Evolutionary conservation across 257 asterid genomes (phyloP), one percentile per base, ranked within the genome.

Genomic region (Anisodus tanguticus): DNA sequence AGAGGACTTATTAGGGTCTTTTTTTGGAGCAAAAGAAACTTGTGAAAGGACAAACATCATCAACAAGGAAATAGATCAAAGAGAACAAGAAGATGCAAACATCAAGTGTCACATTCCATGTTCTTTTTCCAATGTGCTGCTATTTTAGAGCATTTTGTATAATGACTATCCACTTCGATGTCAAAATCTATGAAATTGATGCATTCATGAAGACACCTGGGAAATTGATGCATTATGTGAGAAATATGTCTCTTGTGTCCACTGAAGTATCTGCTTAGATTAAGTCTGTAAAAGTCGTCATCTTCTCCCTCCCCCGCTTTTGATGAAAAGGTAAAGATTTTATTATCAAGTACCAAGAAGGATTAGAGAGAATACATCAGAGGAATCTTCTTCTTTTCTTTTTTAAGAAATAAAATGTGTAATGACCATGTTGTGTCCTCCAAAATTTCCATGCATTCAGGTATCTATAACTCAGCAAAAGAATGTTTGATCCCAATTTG

Each of bases 131-230:
- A 19, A 45, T 22, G 39, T 45, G 80, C 39, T 45, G 80, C 39
- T 71, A 71, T 71, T n/a, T 64, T 45, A 71, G 39, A 71, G 37
- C 39, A 58, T 71, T 71, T 45, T n/a, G n/a, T 71, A 71, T 47
- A 71, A 43, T 71, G 57, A 71, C 57, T n/a, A 43, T 45, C 79
- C 79, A 71, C 55, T 71, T 71, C 6, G 10, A 71, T 45, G 79
- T 45, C 17, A 45, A 45, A 45, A n/a, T 43, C 45, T 43, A 71
- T 43, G 57, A n/a, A 70, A 70, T 43, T 43, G 79, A 43, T 70
- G 71, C 55, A 70, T 70, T 43, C 16, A 43, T n/a, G 26, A 69
- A 69, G 78, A 8, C 78, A 69, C 31, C 78, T 69, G 39, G 31
- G 12, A 70, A 17, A 70, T 41, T 70, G 35, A 41, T 70, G 16